Base-by-base conservation (phyloP, 345 rosid species). In the Bruguiera sexangula region DNA sequence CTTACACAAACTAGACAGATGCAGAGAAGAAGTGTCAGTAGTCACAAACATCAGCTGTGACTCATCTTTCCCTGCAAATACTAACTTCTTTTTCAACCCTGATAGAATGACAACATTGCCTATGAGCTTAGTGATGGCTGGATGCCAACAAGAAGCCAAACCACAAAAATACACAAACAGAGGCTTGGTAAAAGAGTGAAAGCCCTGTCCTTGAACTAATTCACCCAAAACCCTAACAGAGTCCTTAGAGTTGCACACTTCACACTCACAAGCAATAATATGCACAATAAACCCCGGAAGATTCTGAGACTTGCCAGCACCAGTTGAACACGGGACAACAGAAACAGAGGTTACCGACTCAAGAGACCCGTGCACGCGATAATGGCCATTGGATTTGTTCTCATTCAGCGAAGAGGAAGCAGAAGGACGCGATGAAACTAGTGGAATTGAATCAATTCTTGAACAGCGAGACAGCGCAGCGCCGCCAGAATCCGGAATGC, bases 311-410 rank as follows among this genome's bases (percentile, higher is more conserved):
- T 62, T 74, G 48, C 43, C 52, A 65, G 34, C 50, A 24, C 71
- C 76, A 37, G 24, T 54, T 5, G 86, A 79, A 73, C 94, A 89
- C 9, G 97, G 89, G 74, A 86, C 87, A 73, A 83, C 57, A 9
- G 85, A 85, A 71, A 89, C 89, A 20, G 96, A 95, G 55, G 95
- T 85, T 31, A 84, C 48, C 6, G 89, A 88, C 58, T 85, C 96
- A 29, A 91, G 53, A 32, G 70, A 69, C 30, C 98, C 97, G 68
- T 78, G 85, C 52, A 91, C 60, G 22, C 66, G 34, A 75, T 81
- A 83, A 26, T 74, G 31, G 26, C 81, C 81, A 67, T 88, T 89
- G 20, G 76, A 59, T 21, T 76, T 73, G 51, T 46, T 63, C 22
- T 81, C 69, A 2, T 16, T 20, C 50, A 13, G 50, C 6, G 59